A percentile compares a stretch with the other conserved stretches of the same genome.
Evolutionary conservation across 176 grass and related monocot species (phyloP).

Genomic region (Saccharum spontaneum): DNA sequence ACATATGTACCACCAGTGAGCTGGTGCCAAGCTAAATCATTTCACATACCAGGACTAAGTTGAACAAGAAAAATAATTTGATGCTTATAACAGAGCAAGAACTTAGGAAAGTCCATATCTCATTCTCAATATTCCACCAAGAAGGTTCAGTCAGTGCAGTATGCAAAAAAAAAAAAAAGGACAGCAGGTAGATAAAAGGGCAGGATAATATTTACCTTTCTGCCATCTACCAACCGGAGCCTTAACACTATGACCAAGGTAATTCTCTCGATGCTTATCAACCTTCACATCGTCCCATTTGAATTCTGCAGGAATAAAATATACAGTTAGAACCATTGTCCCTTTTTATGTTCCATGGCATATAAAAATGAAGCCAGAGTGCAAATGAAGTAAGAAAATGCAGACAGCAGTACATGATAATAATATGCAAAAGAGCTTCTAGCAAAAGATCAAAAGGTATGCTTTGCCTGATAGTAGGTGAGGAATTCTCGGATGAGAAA

Average conservation of each 20-base stretch:
- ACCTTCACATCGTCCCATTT: constrained; percentile 99
- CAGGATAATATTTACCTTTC: constrained; percentile 63
- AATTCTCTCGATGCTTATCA: constrained; percentile 98
- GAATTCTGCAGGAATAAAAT: constrained; percentile 65
- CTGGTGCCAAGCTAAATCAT: not conserved
- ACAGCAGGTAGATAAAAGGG: not conserved
- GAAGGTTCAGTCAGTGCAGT: not conserved
- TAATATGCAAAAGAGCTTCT: not conserved
- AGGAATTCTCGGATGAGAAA: not conserved
- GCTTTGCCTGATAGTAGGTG: not conserved
- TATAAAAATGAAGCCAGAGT: not conserved
- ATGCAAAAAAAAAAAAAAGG: not conserved
- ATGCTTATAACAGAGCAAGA: not conserved
- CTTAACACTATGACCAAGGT: constrained; percentile 90
- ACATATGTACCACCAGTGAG: not conserved
- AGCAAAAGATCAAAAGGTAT: not conserved
- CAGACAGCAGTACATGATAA: not conserved
- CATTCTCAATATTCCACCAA: not conserved
- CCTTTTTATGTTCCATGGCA: not conserved
- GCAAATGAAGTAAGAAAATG: constrained; percentile 8
- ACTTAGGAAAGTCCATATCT: constrained; percentile 2
- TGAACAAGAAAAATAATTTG: not conserved
- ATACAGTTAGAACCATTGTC: not conserved
- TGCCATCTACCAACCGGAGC: constrained; percentile 99
- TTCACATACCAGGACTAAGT: not conserved